phyloP scores from a whole-genome alignment of 192 early-diverging fungal genomes.

The Coemansia sp. region DNA sequence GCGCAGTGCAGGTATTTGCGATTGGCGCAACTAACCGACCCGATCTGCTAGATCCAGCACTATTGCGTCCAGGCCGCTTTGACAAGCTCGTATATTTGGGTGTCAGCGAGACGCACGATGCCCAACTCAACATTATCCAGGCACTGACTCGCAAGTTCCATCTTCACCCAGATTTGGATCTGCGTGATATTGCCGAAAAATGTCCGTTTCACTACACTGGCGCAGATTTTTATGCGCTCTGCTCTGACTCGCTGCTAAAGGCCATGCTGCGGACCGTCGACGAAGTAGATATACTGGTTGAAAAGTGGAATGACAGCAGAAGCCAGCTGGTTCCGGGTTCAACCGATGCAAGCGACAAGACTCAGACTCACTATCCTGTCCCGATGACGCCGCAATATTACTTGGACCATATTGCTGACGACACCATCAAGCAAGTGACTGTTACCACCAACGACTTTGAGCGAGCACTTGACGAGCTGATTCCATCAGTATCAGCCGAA shows the following conservation, averaged over 20 bases:
- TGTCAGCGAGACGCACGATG: conserved; percentile 85
- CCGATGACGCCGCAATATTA: conserved; percentile 89
- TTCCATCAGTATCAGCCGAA: conserved; percentile 82
- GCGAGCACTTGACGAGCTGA: conserved; percentile 76
- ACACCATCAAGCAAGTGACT: conserved; percentile 73
- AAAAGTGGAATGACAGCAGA: conserved; percentile 31
- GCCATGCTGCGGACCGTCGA: conserved; percentile 90
- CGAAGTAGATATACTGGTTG: conserved; percentile 61
- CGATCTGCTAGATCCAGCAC: conserved; percentile 90
- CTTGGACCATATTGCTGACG: conserved; percentile 75
- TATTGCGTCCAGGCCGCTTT: conserved; percentile 94
- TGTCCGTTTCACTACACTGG: conserved; percentile 95
- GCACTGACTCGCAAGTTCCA: conserved; percentile 96
- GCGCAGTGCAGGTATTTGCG: conserved; percentile 80
- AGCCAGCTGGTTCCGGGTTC: conserved; percentile 31
- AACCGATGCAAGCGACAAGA: background rate
- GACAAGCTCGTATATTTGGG: conserved; percentile 97
- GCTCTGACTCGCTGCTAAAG: conserved; percentile 95
- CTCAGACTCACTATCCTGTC: conserved; percentile 41
- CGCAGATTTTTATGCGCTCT: conserved; percentile 98
- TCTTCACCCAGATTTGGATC: conserved; percentile 75
- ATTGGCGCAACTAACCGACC: conserved; percentile 99
- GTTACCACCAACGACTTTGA: conserved; percentile 84
- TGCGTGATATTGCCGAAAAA: conserved; percentile 72
- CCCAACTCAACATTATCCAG: conserved; percentile 84